These are phyloP conservation scores for Barnettozyma populi DNA, from an alignment of 805 yeast genomes.

Conservation along the genomic window DNA sequence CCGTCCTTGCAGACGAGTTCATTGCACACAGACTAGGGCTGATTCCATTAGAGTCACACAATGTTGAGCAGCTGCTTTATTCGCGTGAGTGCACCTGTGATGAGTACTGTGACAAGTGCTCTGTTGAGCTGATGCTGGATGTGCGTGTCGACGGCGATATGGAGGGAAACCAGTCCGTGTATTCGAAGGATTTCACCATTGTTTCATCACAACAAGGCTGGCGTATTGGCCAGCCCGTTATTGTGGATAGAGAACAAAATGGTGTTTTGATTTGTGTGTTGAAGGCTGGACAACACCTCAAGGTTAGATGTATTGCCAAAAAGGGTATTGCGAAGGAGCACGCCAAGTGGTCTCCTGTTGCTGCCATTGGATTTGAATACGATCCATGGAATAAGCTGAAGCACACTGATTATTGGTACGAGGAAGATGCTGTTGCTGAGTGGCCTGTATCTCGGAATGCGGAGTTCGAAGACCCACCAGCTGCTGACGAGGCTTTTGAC, in stretches of 20 bases:
- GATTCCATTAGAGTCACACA: slow-evolving; percentile 80
- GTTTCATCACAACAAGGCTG: slow-evolving; percentile 33
- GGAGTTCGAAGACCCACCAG: slow-evolving; percentile 95
- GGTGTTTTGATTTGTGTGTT: slow-evolving; percentile 92
- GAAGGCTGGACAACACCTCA: slow-evolving; percentile 86
- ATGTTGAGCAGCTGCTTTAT: slow-evolving; percentile 78
- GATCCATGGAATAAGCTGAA: slow-evolving; percentile 98
- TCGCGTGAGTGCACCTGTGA: slow-evolving; percentile 97
- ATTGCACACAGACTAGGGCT: slow-evolving; percentile 91
- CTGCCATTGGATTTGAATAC: slow-evolving; percentile 94
- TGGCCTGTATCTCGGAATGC: slow-evolving; percentile 91
- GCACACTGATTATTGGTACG: slow-evolving; percentile 97
- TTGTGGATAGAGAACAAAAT: slow-evolving; percentile 63
- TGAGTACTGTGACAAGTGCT: slow-evolving; percentile 92
- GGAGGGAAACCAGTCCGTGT: slow-evolving; percentile 84
- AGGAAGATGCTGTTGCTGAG: slow-evolving; percentile 78
- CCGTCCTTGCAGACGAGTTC: slow-evolving; percentile 95
- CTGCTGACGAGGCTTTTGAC: slow-evolving; percentile 81
- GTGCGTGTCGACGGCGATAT: slow-evolving; percentile 71
- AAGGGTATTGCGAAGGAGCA: slow-evolving; percentile 97
- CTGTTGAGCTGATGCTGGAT: slow-evolving; percentile 77
- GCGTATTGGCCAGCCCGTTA: slow-evolving; percentile 78
- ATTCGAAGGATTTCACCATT: slow-evolving; percentile 70
- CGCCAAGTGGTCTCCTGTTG: slow-evolving; percentile 96
- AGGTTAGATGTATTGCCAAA: slow-evolving; percentile 89